Evolutionary conservation across 345 rosid genomes (phyloP), one percentile per base, ranked within the genome.

Genomic region (Lumnitzera racemosa): DNA sequence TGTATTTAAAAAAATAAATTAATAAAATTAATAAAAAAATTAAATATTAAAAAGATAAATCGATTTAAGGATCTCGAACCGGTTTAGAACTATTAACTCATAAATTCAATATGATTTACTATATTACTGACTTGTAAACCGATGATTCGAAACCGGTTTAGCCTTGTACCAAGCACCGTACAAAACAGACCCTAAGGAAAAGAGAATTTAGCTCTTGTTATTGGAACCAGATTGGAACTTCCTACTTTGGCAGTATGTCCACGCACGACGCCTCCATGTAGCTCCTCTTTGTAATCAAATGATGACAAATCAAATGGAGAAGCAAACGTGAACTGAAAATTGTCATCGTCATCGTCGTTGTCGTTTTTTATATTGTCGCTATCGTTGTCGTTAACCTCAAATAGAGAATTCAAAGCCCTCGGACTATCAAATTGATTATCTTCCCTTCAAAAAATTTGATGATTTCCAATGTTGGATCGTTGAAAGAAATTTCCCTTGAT

Each of bases 221-320:
- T 65, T 74, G 67, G 83, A 81, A 87, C 99, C 97, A 92, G 49
- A 80, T 67, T 36, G 96, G 53, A 14, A 68, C 81, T 49, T 89
- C 94, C 59, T 84, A 96, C 79, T 83, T 84, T 54, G 81, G 85
- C 65, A 80, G 53, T 15, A 70, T 49, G 68, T 85, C 86, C n/a
- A n/a, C n/a, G n/a, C 71, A 81, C 70, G 50, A 75, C 77, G 17
- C 70, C 74, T 20, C 80, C 80, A 47, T 78, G 78, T 16, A 84
- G 72, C 59, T 90, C 96, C 16, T 86, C 95, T 63, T 86, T 89
- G 67, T 77, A 83, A 56, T 84, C 87, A 0, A 81, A 89, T 11
- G 96, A 55, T 3, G 83, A 59, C 63, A 89, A 50, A 46, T 89
- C 85, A 12, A 84, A 83, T 15, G 94, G 85, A 13, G 96, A 76